Conservation (phyloP, 23 red algal genomes). For the Gracilaria domingensis region DNA sequence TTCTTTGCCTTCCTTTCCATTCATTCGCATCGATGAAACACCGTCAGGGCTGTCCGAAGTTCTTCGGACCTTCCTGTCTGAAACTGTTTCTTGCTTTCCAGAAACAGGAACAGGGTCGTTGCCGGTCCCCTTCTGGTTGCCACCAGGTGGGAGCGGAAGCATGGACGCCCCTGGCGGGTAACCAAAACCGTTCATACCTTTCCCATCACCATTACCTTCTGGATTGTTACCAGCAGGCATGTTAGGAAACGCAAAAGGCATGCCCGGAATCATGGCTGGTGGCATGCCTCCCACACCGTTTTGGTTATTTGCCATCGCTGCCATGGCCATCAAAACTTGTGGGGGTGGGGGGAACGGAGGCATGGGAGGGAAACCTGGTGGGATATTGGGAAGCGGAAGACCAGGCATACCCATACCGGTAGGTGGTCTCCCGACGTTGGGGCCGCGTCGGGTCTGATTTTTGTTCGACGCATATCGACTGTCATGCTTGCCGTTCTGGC, state of each 20-base stretch:
- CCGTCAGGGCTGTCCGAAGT: slow-evolving; percentile 6
- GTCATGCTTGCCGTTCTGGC: slow-evolving; percentile 30
- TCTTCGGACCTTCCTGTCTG: background rate
- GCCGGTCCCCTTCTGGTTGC: background rate
- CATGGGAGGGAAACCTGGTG: slow-evolving; percentile 63
- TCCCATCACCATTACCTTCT: slow-evolving; percentile 18
- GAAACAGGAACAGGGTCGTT: background rate
- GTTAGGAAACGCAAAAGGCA: slow-evolving; percentile 60
- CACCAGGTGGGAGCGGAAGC: background rate
- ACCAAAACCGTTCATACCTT: slow-evolving; percentile 24
- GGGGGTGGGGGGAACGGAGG: slow-evolving; percentile 66
- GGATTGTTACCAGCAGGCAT: slow-evolving; percentile 25
- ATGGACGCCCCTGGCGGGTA: slow-evolving; percentile 18
- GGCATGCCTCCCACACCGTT: slow-evolving; percentile 26
- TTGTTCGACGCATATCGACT: slow-evolving; percentile 43
- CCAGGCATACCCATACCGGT: slow-evolving; percentile 49
- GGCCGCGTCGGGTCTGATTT: slow-evolving; percentile 47
- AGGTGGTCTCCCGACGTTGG: slow-evolving; percentile 17
- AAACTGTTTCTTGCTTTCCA: background rate
- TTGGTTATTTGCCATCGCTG: slow-evolving; percentile 34
- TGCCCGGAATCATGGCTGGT: slow-evolving; percentile 40
- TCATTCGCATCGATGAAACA: background rate
- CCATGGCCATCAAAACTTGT: slow-evolving; percentile 64
- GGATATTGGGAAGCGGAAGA: slow-evolving; percentile 45
- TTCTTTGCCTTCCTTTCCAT: slow-evolving; percentile 13